A percentile compares a stretch with the other conserved stretches of the same genome.
phyloP scores from a whole-genome alignment of 164 flowering plant species.

The Annona squamosa region DNA sequence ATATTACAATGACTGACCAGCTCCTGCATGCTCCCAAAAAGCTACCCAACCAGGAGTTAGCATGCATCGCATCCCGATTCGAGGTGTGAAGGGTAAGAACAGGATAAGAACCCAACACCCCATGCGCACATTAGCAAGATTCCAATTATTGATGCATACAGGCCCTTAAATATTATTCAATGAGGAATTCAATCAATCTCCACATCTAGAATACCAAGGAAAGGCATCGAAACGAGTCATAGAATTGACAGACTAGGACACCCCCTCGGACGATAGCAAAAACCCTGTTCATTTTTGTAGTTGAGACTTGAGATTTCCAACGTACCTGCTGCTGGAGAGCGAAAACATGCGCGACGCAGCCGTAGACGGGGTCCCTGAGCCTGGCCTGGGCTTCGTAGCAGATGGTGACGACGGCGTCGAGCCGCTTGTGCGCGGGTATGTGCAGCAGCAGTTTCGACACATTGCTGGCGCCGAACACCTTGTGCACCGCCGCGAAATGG shows the following conservation, averaged over 20 bases:
- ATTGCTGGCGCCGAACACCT: constrained; percentile 95
- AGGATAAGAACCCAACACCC: neutral
- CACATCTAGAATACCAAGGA: too few species aligned
- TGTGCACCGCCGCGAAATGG: constrained; percentile 92
- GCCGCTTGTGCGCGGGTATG: constrained; percentile 63
- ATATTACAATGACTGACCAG: neutral
- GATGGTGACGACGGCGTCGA: constrained; percentile 83
- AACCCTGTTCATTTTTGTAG: too few species aligned
- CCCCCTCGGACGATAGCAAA: too few species aligned
- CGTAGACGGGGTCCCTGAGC: constrained; percentile 83
- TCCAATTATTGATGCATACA: neutral
- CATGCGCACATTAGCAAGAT: neutral
- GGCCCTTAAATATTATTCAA: neutral
- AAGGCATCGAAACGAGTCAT: neutral
- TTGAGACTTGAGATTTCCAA: neutral
- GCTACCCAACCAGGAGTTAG: neutral
- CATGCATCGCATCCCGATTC: neutral
- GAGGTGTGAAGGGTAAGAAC: neutral
- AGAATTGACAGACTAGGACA: neutral
- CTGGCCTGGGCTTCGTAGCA: constrained; percentile 94
- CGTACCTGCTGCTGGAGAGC: constrained; percentile 90
- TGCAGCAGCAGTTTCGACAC: constrained; percentile 80
- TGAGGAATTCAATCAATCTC: too few species aligned
- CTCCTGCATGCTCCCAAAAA: neutral
- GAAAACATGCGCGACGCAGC: constrained; percentile 83